Percentiles rank a stretch among this genome's conserved stretches.
These are phyloP conservation scores for Starmerella etchellsii DNA, from an alignment of 805 yeast species.

Conservation along the genomic window DNA sequence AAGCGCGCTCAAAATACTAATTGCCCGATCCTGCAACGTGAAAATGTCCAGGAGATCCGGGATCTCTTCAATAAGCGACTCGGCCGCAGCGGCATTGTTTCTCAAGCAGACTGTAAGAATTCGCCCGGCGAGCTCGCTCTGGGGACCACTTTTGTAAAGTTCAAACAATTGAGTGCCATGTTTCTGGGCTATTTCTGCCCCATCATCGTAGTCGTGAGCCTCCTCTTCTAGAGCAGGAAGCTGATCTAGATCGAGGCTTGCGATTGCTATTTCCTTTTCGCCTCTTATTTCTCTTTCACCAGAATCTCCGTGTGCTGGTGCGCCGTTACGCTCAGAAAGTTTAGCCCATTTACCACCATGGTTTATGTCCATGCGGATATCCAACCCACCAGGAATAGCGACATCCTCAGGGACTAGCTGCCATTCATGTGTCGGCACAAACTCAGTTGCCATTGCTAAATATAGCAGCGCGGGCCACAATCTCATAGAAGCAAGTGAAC, in stretches of 20 bases:
- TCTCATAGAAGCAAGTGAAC: background rate
- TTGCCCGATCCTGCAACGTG: slow-evolving; percentile 6
- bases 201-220: slow-evolving; percentile 50
- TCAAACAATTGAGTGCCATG: slow-evolving; percentile 20
- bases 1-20: slow-evolving; percentile 13
- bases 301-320: background rate
- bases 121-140: slow-evolving; percentile 41
- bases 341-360: slow-evolving; percentile 62
- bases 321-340: slow-evolving; percentile 20
- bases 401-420: slow-evolving; percentile 57
- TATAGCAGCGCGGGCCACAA: slow-evolving; percentile 1
- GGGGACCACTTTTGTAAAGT: slow-evolving; percentile 2
- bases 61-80: background rate
- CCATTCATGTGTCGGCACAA: slow-evolving; percentile 60
- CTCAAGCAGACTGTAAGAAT: slow-evolving; percentile 56
- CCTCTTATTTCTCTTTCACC: too few relatives aligned
- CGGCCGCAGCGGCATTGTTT: slow-evolving; percentile 53
- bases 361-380: slow-evolving; percentile 61
- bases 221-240: slow-evolving; percentile 39
- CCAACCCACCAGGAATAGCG: slow-evolving; percentile 66
- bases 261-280: background rate
- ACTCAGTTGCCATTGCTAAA: slow-evolving; percentile 22
- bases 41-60: slow-evolving; percentile 3
- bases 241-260: slow-evolving; percentile 11
- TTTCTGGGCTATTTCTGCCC: slow-evolving; percentile 32